phyloP scores from a whole-genome alignment of 306 rosid genomes.

The Arachis stenosperma region DNA sequence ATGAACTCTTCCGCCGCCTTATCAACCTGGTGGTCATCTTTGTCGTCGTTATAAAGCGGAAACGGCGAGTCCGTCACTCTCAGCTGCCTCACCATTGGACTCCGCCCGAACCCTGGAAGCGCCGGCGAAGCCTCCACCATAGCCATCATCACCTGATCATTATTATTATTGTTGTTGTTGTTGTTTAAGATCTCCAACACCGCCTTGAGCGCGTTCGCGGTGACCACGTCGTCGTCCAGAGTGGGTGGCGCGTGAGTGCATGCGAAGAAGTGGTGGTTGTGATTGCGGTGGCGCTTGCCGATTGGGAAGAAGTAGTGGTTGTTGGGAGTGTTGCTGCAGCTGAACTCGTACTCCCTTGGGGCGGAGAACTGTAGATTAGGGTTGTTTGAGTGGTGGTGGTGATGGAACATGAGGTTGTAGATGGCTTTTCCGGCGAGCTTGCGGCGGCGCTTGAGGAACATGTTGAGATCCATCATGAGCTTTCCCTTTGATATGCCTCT shows the following conservation, averaged over 20 bases:
- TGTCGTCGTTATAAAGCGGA: conserved; percentile 58
- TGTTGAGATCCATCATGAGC: conserved; percentile 63
- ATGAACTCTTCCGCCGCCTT: conserved; percentile 87
- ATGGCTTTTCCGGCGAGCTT: conserved; percentile 87
- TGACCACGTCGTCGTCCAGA: conserved; percentile 55
- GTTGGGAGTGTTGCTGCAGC: conserved; percentile 82
- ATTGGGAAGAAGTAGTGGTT: conserved; percentile 38
- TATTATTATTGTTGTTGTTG: conserved; percentile 20
- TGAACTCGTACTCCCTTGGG: conserved; percentile 81
- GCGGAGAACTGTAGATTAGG: conserved; percentile 26
- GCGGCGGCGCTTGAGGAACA: conserved; percentile 81
- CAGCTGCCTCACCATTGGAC: conserved; percentile 68
- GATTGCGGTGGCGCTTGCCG: conserved; percentile 51
- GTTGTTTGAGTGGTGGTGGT: conserved; percentile 47
- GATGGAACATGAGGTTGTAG: conserved; percentile 64
- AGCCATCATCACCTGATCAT: neutral
- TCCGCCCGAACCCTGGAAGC: conserved; percentile 55
- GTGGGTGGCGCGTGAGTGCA: conserved; percentile 62
- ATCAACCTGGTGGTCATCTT: conserved; percentile 53
- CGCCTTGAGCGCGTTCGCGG: conserved; percentile 47
- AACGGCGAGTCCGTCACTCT: conserved; percentile 96
- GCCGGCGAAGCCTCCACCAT: conserved; percentile 56
- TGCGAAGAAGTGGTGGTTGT: conserved; percentile 48
- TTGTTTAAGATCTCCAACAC: conserved; percentile 58
- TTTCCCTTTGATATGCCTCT: conserved; percentile 74